These are phyloP conservation scores for Psilocybe cyanescens DNA, from an alignment of 768 basidiomycete species.

Conservation along the genomic window DNA sequence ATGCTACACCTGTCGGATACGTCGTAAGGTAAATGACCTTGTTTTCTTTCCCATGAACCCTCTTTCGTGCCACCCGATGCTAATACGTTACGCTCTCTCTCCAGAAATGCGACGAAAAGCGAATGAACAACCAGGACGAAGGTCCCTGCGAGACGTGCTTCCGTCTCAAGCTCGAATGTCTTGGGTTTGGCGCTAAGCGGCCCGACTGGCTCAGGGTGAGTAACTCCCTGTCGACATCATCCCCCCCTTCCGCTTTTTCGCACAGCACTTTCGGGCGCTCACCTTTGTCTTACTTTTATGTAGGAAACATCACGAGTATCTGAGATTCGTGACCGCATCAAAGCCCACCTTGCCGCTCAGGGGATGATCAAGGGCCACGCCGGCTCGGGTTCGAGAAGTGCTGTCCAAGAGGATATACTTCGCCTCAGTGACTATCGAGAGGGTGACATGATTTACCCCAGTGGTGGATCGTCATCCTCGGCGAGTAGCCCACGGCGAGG, in stretches of 20 bases:
- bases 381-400: conserved; percentile 61
- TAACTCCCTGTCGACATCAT: conserved; percentile 20
- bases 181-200: conserved; percentile 85
- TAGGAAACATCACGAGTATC: conserved; percentile 74
- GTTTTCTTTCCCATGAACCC: conserved; percentile 9
- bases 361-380: conserved; percentile 93
- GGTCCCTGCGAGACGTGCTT: conserved; percentile 77
- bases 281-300: conserved; percentile 14
- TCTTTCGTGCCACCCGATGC: conserved; percentile 4
- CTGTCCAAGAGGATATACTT: conserved; percentile 60
- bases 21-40: conserved; percentile 70
- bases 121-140: conserved; percentile 42
- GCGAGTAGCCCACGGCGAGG: conserved; percentile 34
- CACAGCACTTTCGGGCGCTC: background rate
- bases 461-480: conserved; percentile 32
- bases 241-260: background rate
- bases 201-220: conserved; percentile 85
- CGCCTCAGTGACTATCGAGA: conserved; percentile 48
- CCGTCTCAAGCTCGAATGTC: conserved; percentile 81
- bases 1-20: conserved; percentile 87
- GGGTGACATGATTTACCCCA: conserved; percentile 33
- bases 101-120: conserved; percentile 86
- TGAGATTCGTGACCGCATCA: conserved; percentile 77
- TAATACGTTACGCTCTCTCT: conserved; percentile 12
- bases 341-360: conserved; percentile 75